Evolutionary conservation across 768 basidiomycete genomes (phyloP), one percentile per base, ranked within the genome.

Genomic region (Russula earlei): DNA sequence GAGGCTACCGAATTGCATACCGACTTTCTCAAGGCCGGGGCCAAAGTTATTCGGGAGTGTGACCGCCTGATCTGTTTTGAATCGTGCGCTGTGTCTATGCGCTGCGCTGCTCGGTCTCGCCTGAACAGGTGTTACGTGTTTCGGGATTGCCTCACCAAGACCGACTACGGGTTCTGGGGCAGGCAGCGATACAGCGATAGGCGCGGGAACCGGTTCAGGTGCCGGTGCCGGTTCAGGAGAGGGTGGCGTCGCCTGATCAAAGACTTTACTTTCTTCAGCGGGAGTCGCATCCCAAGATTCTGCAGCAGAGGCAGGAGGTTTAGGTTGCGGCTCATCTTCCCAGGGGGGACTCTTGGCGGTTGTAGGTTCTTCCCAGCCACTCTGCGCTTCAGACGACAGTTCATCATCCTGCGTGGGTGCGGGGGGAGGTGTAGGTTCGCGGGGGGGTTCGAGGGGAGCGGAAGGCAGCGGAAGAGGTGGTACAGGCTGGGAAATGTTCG

Each of bases 1-100:
- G 63, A 91, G 70, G 67, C 87, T 91, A 49, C 89, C 89, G 65
- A 92, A 92, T 65, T 91, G 88, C 89, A 92, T 90, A 47, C 89
- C 89, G 49, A 91, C 73, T 66, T 87, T 90, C 66, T 90, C 88
- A 22, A 86, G 66, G 17, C 76, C 76, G 33, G 77, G 64, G 29
- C 80, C 78, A 67, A 84, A 85, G 49, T 77, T 80, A 42, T 71
- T 72, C 34, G 77, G 77, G 1, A 89, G 87, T 79, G 91, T 83
- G 54, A 91, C 83, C 17, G 91, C 90, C 36, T 89, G 81, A 55
- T 87, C 85, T 58, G 90, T 77, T 74, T 89, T 90, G 72, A 84
- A 83, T 49, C 81, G 80, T 33, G 79, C 77, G 44, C 74, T 78
- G 61, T 70, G 72, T 45, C 83, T 78, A 51, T 85, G 82, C 0